Evolutionary conservation across 768 basidiomycete species (phyloP).

Genomic region (Harrya chromipes): DNA sequence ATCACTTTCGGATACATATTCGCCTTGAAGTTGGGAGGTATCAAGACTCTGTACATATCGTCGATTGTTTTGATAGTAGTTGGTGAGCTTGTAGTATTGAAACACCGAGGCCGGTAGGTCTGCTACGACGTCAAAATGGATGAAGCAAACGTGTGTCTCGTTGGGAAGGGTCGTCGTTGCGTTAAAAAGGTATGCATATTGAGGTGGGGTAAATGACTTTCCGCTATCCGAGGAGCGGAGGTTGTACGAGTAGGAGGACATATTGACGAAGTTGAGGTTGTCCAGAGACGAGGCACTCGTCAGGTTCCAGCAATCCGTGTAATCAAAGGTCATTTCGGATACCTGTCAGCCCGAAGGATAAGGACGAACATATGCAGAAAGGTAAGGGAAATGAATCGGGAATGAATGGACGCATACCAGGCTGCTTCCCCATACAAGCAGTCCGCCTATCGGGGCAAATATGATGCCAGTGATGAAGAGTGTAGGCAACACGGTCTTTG

Average conservation of each 20-base stretch:
- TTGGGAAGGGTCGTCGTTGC: conserved; percentile 43
- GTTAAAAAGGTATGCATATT: conserved; percentile 70
- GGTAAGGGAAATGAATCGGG: conserved; percentile 19
- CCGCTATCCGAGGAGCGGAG: conserved; percentile 58
- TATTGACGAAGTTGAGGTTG: conserved; percentile 39
- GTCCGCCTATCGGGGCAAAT: conserved; percentile 94
- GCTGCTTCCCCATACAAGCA: conserved; percentile 88
- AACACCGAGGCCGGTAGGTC: conserved; percentile 74
- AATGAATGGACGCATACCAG: conserved; percentile 41
- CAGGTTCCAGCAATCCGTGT: conserved; percentile 83
- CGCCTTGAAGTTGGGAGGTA: conserved; percentile 80
- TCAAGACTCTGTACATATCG: conserved; percentile 93
- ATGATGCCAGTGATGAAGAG: conserved; percentile 92
- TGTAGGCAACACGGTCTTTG: conserved; percentile 95
- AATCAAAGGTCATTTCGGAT: conserved; percentile 92
- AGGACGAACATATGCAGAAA: background rate
- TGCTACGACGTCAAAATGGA: conserved; percentile 81
- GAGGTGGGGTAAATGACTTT: conserved; percentile 50
- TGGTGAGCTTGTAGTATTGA: conserved; percentile 94
- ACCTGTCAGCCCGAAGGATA: conserved; percentile 45
- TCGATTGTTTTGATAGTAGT: conserved; percentile 98
- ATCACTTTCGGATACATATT: conserved; percentile 43
- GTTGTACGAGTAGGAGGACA: conserved; percentile 66
- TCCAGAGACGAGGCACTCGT: conserved; percentile 34
- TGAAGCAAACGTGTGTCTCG: conserved; percentile 59